Percentiles rank a stretch among this genome's conserved stretches.
Evolutionary conservation across 2,329 filamentous ascomycete species (phyloP).

Genomic region (Sporothrix pallida): DNA sequence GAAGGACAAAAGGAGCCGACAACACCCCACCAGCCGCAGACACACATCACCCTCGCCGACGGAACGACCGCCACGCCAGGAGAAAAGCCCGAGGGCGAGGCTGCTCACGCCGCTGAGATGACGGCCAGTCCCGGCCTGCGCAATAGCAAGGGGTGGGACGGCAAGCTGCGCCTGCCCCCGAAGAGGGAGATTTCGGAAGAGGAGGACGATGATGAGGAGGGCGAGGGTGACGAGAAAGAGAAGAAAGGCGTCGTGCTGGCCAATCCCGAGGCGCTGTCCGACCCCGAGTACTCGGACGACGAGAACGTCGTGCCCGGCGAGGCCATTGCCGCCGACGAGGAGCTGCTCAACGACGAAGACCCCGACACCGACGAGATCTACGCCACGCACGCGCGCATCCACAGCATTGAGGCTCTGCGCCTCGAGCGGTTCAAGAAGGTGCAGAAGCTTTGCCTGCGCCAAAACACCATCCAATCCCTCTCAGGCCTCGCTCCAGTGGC

Average conservation of each 20-base stretch:
- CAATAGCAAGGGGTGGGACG: slow-evolving; percentile 79
- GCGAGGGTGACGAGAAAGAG: background rate
- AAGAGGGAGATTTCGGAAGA: slow-evolving; percentile 49
- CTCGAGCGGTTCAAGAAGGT: slow-evolving; percentile 83
- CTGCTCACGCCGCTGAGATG: slow-evolving; percentile 42
- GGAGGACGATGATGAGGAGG: too few species aligned
- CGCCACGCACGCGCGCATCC: slow-evolving; percentile 83
- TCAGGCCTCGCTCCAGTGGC: slow-evolving; percentile 65
- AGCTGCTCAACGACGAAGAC: slow-evolving; percentile 66
- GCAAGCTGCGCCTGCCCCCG: slow-evolving; percentile 73
- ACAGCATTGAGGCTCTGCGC: slow-evolving; percentile 76
- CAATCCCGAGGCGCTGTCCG: slow-evolving; percentile 82
- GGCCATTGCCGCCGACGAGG: slow-evolving; percentile 80
- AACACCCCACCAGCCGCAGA: slow-evolving; percentile 27
- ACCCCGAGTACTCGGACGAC: slow-evolving; percentile 81
- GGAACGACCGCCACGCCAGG: slow-evolving; percentile 29
- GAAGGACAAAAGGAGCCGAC: background rate
- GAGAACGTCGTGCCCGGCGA: slow-evolving; percentile 73
- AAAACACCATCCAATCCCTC: slow-evolving; percentile 85
- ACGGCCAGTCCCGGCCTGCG: slow-evolving; percentile 55
- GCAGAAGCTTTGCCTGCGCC: slow-evolving; percentile 82
- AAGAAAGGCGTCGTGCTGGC: slow-evolving; percentile 58
- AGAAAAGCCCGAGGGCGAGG: slow-evolving; percentile 42
- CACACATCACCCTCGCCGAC: slow-evolving; percentile 33
- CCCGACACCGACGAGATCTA: slow-evolving; percentile 77